These are phyloP conservation scores for Umbelopsis sp. DNA, from an alignment of 371 early-diverging fungal genomes.

Conservation along the genomic window DNA sequence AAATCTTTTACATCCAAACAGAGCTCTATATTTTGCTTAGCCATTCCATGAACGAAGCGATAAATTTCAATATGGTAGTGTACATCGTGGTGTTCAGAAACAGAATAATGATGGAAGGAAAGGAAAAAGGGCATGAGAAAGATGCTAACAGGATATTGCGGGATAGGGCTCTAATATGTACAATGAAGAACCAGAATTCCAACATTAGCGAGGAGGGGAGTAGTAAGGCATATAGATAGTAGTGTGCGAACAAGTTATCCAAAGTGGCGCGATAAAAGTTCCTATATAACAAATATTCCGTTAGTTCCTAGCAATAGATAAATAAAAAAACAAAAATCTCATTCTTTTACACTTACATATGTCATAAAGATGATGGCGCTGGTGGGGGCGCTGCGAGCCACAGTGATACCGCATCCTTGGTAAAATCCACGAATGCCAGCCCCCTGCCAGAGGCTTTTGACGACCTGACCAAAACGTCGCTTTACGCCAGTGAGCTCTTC, in stretches of 20 bases:
- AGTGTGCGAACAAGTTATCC: slow-evolving; percentile 11
- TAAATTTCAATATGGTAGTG: background rate
- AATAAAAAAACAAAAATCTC: too few relatives aligned
- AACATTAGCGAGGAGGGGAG: background rate
- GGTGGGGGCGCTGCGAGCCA: slow-evolving; percentile 88
- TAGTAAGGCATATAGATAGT: too few relatives aligned
- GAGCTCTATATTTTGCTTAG: background rate
- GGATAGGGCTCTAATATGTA: background rate
- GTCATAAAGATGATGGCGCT: slow-evolving; percentile 92
- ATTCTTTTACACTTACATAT: slow-evolving; percentile 56
- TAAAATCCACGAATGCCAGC: slow-evolving; percentile 90
- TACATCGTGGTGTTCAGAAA: background rate
- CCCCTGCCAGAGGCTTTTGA: slow-evolving; percentile 68
- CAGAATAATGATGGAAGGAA: background rate
- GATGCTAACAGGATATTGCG: background rate
- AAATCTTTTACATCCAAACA: background rate
- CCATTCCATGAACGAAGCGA: background rate
- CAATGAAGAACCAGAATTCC: background rate
- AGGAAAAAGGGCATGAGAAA: background rate
- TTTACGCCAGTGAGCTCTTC: slow-evolving; percentile 54
- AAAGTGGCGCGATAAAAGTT: slow-evolving; percentile 34
- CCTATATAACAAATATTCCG: slow-evolving; percentile 19
- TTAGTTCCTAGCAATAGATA: background rate
- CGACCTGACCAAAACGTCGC: slow-evolving; percentile 59
- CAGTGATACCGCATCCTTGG: slow-evolving; percentile 92